Base-by-base conservation (phyloP, 345 rosid genomes). In the Cochlearia excelsa region DNA sequence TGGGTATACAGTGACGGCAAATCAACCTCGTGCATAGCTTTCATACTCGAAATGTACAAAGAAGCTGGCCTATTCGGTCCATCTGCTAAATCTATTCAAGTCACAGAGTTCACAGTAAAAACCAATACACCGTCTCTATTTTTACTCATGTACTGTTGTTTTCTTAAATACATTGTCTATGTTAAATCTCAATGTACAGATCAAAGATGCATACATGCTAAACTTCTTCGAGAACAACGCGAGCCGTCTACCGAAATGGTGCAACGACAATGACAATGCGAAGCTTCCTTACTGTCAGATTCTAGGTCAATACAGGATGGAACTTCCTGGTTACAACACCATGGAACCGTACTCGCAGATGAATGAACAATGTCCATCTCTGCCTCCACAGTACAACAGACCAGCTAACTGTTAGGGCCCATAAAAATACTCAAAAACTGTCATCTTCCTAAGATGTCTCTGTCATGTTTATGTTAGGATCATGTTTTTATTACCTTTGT, bases 61-160 rank as follows among this genome's bases (percentile, higher is more conserved):
- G 99, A 74, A 65, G 96, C 95, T 28, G 96, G 99, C 6, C 73
- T 90, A 3, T 90, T 94, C 41, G 79, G 75, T 75, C 83, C 90
- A 39, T 63, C 79, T 47, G 65, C 81, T 37, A 65, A 66, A 68
- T 77, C 84, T 42, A 56, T 94, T 46, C 96, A 94, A 85, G 97
- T 90, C 72, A 90, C 99, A 1, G 97, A 94, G 57, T 90, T 94
- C 75, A 94, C 99, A 33, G 97, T 90, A 65, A 80, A 82, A 61
- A 11, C 34, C 63, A 40, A 55, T 11, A 34, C 40, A 33, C 10
- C 26, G 50, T 35, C 51, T 41, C 37, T 69, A 40, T 41, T 61
- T 54, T 31, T 26, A 7, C 30, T 16, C 23, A 16, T 16, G 23
- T 16, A 16, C 23, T 16, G 23, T 16, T 16, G 23, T 16, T 16